Base-by-base conservation (phyloP, 129 eudicot genomes). In the Deinandra increscens region DNA sequence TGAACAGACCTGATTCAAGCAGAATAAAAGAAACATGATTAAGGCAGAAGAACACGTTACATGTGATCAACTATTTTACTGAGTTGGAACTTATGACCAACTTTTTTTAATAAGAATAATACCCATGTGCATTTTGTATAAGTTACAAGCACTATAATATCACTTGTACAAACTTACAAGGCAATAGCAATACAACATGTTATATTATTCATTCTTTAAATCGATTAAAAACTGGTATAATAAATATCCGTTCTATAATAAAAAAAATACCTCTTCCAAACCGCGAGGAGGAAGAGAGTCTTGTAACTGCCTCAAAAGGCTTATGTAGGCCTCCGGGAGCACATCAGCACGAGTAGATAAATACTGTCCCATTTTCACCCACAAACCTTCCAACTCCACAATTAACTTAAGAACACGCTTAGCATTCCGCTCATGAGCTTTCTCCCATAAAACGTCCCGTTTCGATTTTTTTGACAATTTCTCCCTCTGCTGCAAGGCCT, bases 311-410 rank as follows among this genome's bases (percentile, higher is more conserved):
- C 56, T 81, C 70, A 93, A 78, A 74, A 83, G 90, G 48, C 64
- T 69, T 81, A 89, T 93, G 71, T 93, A 93, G 70, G 98, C 88
- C 44, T 76, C 79, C 10, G 98, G 98, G 63, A 93, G 96, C 77
- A 93, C 97, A 87, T 93, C 98, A 62, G 98, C 98, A 81, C 98
- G 98, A 33, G 98, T 93, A 6, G 96, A 89, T 64, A 93, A 78
- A 79, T 93, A 93, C 54, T 93, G 98, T 49, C 98, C 98, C 79
- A 93, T 74, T 80, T 93, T 93, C 48, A 93, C 98, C 98, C 98
- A 93, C 54, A 93, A 80, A 37, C 98, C 98, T 80, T 93, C 98
- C 72, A 93, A 71, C 78, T 89, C 91, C 62, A 93, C 81, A 51
- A 93, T 81, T 19, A 81, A 50, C 62, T 69, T 84, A 41, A 89